A percentile compares a stretch with the other conserved stretches of the same genome.
These are phyloP conservation scores for Stachybotrys chartarum DNA, from an alignment of 2,329 filamentous ascomycete genomes.

Conservation along the genomic window DNA sequence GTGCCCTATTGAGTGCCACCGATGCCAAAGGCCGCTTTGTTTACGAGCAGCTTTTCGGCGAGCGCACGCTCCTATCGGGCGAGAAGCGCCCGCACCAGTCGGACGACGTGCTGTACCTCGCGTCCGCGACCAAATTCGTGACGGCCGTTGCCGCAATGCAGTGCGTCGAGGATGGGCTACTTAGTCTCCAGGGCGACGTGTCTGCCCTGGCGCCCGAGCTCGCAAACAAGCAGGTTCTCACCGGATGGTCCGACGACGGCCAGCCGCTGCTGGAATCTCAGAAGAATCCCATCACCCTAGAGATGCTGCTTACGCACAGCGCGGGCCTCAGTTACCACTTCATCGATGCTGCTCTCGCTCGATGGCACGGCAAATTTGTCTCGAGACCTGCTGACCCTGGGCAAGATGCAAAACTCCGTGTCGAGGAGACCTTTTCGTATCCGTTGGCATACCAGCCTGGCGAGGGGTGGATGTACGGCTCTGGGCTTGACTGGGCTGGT, in stretches of 20 bases:
- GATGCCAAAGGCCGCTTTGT: slow-evolving; percentile 28
- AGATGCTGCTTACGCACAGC: slow-evolving; percentile 44
- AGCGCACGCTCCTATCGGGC: slow-evolving; percentile 30
- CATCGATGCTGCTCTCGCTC: slow-evolving; percentile 24
- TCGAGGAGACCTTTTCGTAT: slow-evolving; percentile 33
- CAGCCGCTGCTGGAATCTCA: slow-evolving; percentile 27
- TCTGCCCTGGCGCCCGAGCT: slow-evolving; percentile 39
- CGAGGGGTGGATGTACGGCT: slow-evolving; percentile 40
- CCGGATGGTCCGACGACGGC: slow-evolving; percentile 34
- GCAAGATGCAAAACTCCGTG: slow-evolving; percentile 13
- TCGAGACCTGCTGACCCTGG: slow-evolving; percentile 2
- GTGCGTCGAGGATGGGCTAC: slow-evolving; percentile 42
- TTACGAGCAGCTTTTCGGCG: slow-evolving; percentile 31
- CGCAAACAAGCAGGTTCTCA: slow-evolving; percentile 37
- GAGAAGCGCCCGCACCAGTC: slow-evolving; percentile 28
- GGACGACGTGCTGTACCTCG: slow-evolving; percentile 28
- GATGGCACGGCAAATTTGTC: slow-evolving; percentile 24
- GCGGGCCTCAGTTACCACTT: slow-evolving; percentile 41
- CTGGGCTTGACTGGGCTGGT: slow-evolving; percentile 45
- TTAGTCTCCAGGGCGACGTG: slow-evolving; percentile 39
- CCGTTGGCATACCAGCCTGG: slow-evolving; percentile 46
- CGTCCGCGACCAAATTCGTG: slow-evolving; percentile 36
- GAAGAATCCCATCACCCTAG: slow-evolving; percentile 35
- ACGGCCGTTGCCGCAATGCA: slow-evolving; percentile 46
- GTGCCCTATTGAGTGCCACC: slow-evolving; percentile 33